These are phyloP conservation scores for Aphanomyces astaci DNA, from an alignment of 352 stramenopile species.

Conservation along the genomic window DNA sequence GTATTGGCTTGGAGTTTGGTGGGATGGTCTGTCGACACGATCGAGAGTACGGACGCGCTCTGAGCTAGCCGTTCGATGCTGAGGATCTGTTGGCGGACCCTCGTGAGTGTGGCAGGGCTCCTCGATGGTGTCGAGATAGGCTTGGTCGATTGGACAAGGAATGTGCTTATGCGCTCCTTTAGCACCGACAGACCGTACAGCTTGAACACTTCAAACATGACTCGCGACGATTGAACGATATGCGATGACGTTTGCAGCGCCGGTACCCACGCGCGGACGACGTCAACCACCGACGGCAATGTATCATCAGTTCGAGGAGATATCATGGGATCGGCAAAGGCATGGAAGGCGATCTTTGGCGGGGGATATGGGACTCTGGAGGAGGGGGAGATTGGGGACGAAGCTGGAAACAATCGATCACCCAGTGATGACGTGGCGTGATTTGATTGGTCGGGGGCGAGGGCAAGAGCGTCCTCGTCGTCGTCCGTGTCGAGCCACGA, in stretches of 20 bases:
- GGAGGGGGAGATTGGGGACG: too few species aligned
- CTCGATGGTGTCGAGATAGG: neutral
- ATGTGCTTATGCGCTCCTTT: slow-evolving; percentile 49
- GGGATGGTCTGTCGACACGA: slow-evolving; percentile 24
- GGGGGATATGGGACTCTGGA: too few species aligned
- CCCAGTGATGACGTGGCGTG: too few species aligned
- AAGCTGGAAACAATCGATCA: too few species aligned
- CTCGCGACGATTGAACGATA: slow-evolving; percentile 43
- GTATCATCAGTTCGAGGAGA: neutral
- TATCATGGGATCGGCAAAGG: too few species aligned
- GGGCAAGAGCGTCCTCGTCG: neutral
- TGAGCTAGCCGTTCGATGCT: slow-evolving; percentile 49
- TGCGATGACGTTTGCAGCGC: slow-evolving; percentile 26
- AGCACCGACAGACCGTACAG: slow-evolving; percentile 74
- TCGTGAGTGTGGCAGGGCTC: slow-evolving; percentile 47
- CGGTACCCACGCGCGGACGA: neutral
- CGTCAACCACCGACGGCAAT: neutral
- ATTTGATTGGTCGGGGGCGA: too few species aligned
- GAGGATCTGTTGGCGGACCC: slow-evolving; percentile 45
- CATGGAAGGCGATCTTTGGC: too few species aligned
- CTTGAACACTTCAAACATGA: slow-evolving; percentile 79
- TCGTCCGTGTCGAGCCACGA: neutral
- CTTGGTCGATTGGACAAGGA: slow-evolving; percentile 19
- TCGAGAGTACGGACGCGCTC: slow-evolving; percentile 35
- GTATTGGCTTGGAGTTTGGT: slow-evolving; percentile 41